These are phyloP conservation scores for Pelargonium myrrhifolium DNA, from an alignment of 441 rosid species.

Conservation along the genomic window DNA sequence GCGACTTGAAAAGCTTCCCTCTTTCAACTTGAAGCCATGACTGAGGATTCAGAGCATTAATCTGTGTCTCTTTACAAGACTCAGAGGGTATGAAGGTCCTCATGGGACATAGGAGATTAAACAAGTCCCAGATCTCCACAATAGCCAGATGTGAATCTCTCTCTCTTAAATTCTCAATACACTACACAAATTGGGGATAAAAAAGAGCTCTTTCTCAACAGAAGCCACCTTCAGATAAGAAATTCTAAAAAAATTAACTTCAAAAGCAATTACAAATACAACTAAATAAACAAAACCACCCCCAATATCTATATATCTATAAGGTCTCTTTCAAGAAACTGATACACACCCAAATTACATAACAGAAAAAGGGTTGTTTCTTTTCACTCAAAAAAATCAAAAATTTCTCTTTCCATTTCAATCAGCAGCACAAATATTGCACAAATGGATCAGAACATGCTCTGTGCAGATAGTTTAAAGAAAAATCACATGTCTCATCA, in stretches of 20 bases:
- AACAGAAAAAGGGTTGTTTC: constrained; percentile 13
- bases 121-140: constrained; percentile 98
- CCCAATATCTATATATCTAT: constrained; percentile 13
- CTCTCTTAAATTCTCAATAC: constrained; percentile 18
- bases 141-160: constrained; percentile 34
- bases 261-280: constrained; percentile 24
- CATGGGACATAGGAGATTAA: constrained; percentile 84
- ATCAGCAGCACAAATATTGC: constrained; percentile 12
- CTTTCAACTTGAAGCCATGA: constrained; percentile 99
- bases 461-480: constrained; percentile 4
- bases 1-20: constrained; percentile 68
- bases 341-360: constrained; percentile 12
- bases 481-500: constrained; percentile 12
- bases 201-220: constrained; percentile 19
- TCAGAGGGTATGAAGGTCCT: constrained; percentile 75
- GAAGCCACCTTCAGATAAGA: constrained; percentile 23
- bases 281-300: constrained; percentile 16
- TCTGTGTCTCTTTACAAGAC: constrained; percentile 76
- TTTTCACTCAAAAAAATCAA: constrained; percentile 12
- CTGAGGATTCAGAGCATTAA: constrained; percentile 81
- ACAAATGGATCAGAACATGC: constrained; percentile 1
- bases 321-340: constrained; percentile 15
- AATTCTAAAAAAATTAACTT: constrained; percentile 21
- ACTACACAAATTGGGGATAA: not conserved
- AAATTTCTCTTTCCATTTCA: constrained; percentile 6